Evolutionary conservation across 1,139 yeast genomes (phyloP).

Genomic region (Geotrichum citri-aurantii): DNA sequence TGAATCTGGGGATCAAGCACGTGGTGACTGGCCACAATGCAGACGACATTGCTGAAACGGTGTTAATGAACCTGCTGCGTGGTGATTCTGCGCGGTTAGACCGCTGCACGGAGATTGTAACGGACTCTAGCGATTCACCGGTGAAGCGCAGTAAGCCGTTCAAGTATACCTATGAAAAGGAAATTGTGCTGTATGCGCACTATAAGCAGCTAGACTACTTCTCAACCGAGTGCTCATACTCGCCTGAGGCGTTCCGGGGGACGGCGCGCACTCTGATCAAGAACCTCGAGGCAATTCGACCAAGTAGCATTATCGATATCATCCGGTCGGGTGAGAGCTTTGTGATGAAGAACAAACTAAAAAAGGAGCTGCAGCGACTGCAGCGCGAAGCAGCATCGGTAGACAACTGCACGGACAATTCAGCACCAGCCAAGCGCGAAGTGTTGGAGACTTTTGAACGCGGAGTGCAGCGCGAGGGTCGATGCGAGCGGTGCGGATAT

Average conservation of each 20-base stretch:
- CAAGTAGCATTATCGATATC: constrained; percentile 89
- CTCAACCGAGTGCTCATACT: constrained; percentile 95
- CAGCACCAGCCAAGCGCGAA: neutral
- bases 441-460: constrained; percentile 17
- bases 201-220: constrained; percentile 92
- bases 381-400: constrained; percentile 14
- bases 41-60: constrained; percentile 98
- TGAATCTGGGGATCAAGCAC: constrained; percentile 77
- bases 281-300: constrained; percentile 82
- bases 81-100: constrained; percentile 96
- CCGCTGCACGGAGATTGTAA: constrained; percentile 81
- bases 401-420: constrained; percentile 4
- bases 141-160: constrained; percentile 88
- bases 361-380: constrained; percentile 28
- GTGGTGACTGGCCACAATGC: constrained; percentile 99
- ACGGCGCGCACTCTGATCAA: constrained; percentile 91
- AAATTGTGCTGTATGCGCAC: constrained; percentile 94
- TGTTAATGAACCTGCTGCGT: constrained; percentile 83
- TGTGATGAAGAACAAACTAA: constrained; percentile 32
- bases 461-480: constrained; percentile 23
- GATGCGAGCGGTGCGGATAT: constrained; percentile 86
- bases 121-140: constrained; percentile 54
- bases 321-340: constrained; percentile 91
- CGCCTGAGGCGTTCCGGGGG: constrained; percentile 98
- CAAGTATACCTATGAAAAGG: constrained; percentile 94